phyloP scores from a whole-genome alignment of 1,284 basidiomycete species.

The Chondrostereum purpureum region DNA sequence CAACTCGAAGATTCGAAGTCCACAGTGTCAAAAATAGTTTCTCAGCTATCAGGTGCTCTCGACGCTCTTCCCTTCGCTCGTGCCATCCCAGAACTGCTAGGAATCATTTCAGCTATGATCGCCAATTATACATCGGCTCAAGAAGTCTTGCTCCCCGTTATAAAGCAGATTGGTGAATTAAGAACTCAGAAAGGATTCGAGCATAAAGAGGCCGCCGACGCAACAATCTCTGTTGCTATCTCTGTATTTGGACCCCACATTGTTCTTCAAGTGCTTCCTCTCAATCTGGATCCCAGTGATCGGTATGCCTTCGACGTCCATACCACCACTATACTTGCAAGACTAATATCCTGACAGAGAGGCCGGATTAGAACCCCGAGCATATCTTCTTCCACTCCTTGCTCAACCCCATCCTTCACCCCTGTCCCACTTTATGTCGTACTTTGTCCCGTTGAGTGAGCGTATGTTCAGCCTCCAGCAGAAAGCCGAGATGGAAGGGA shows the following conservation, averaged over 20 bases:
- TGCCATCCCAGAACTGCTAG: constrained; percentile 67
- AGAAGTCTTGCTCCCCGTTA: constrained; percentile 65
- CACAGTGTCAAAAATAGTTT: constrained; percentile 56
- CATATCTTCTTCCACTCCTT: constrained; percentile 90
- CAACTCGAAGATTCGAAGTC: constrained; percentile 44
- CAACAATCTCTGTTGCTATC: constrained; percentile 77
- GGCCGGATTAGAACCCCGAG: constrained; percentile 66
- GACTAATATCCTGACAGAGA: constrained; percentile 33
- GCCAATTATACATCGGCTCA: constrained; percentile 56
- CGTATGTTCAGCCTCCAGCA: constrained; percentile 85
- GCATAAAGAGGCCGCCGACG: constrained; percentile 85
- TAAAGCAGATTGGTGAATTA: constrained; percentile 72
- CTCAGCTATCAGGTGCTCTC: constrained; percentile 59
- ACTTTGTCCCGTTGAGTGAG: constrained; percentile 93
- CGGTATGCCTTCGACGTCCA: constrained; percentile 43
- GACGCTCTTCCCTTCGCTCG: constrained; percentile 64
- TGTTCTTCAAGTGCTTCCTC: constrained; percentile 71
- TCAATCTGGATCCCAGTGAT: constrained; percentile 79
- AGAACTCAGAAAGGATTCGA: constrained; percentile 82
- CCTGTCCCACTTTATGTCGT: constrained; percentile 79
- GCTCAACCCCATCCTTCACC: constrained; percentile 77
- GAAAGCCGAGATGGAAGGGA: constrained; percentile 64
- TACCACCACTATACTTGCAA: constrained; percentile 5
- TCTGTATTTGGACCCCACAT: constrained; percentile 82
- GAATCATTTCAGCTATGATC: constrained; percentile 53